Percentiles rank a stretch among this genome's conserved stretches.
Evolutionary conservation across 257 asterid genomes (phyloP).

Genomic region (Echium plantagineum): DNA sequence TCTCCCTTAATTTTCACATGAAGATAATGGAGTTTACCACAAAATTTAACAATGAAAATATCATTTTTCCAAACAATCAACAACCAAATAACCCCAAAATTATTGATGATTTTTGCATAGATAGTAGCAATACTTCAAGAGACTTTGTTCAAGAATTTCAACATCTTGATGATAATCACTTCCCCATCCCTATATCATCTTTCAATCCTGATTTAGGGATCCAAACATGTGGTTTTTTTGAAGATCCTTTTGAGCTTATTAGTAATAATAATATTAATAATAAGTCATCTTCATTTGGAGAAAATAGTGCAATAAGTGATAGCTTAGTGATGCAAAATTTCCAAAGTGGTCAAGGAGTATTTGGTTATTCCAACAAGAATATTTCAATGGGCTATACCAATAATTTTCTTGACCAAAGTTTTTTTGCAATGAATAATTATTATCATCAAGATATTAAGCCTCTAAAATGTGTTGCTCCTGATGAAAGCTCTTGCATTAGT

Average conservation of each 20-base stretch:
- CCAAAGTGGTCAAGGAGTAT: slow-evolving; percentile 19
- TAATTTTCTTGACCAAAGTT: slow-evolving; percentile 5
- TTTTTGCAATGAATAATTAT: not conserved
- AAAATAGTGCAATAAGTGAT: slow-evolving; percentile 11
- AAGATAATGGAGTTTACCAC: slow-evolving; percentile 11
- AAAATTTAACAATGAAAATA: slow-evolving; percentile 1
- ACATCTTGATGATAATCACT: slow-evolving; percentile 37
- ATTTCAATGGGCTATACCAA: slow-evolving; percentile 19
- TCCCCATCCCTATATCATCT: slow-evolving; percentile 16
- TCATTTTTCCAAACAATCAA: slow-evolving; percentile 15
- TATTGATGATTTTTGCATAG: slow-evolving; percentile 26
- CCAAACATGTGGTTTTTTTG: slow-evolving; percentile 26
- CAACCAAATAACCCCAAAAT: slow-evolving; percentile 26
- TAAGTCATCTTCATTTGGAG: slow-evolving; percentile 21
- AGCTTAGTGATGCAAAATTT: slow-evolving; percentile 11
- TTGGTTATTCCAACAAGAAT: slow-evolving; percentile 16
- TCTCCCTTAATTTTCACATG: slow-evolving; percentile 10
- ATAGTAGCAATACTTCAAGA: slow-evolving; percentile 19
- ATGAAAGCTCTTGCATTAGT: slow-evolving; percentile 53
- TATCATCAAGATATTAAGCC: slow-evolving; percentile 19
- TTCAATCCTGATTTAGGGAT: slow-evolving; percentile 22
- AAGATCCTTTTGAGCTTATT: slow-evolving; percentile 26
- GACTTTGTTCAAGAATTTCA: slow-evolving; percentile 47
- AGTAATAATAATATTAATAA: not conserved
- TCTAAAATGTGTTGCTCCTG: slow-evolving; percentile 23